These are phyloP conservation scores for Suillus weaverae DNA, from an alignment of 768 basidiomycete species.

Conservation along the genomic window DNA sequence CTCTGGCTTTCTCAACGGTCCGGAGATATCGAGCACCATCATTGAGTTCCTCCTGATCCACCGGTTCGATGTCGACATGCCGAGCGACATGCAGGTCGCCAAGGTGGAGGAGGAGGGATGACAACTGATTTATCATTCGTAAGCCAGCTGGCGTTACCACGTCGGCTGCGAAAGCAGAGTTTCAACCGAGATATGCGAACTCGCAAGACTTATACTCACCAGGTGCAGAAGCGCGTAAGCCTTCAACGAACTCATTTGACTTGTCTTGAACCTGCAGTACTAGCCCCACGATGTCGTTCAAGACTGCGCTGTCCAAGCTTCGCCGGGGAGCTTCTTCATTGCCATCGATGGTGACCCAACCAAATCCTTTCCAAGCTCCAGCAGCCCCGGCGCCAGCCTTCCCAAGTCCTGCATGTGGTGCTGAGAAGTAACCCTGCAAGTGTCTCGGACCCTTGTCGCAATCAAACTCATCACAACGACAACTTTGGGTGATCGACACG, in stretches of 20 bases:
- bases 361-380: slow-evolving; percentile 55
- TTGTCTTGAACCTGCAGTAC: slow-evolving; percentile 30
- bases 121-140: slow-evolving; percentile 38
- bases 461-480: slow-evolving; percentile 26
- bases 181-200: background rate
- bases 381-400: slow-evolving; percentile 51
- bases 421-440: slow-evolving; percentile 37
- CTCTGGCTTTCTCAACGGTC: slow-evolving; percentile 46
- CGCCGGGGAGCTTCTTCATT: slow-evolving; percentile 31
- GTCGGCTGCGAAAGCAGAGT: slow-evolving; percentile 16
- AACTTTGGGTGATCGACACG: slow-evolving; percentile 58
- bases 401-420: slow-evolving; percentile 38
- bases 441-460: slow-evolving; percentile 31
- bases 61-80: slow-evolving; percentile 51
- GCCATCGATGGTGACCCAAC: slow-evolving; percentile 43
- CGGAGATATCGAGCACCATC: slow-evolving; percentile 40
- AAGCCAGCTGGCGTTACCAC: slow-evolving; percentile 30
- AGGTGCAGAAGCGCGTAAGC: slow-evolving; percentile 18
- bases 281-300: slow-evolving; percentile 34
- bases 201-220: slow-evolving; percentile 17
- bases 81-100: slow-evolving; percentile 53
- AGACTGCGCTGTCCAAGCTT: slow-evolving; percentile 28
- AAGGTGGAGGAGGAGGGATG: slow-evolving; percentile 40
- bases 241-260: slow-evolving; percentile 21
- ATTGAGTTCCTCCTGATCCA: slow-evolving; percentile 30